Conservation (phyloP, 2,329 filamentous ascomycete genomes). For the Fusarium hostae region DNA sequence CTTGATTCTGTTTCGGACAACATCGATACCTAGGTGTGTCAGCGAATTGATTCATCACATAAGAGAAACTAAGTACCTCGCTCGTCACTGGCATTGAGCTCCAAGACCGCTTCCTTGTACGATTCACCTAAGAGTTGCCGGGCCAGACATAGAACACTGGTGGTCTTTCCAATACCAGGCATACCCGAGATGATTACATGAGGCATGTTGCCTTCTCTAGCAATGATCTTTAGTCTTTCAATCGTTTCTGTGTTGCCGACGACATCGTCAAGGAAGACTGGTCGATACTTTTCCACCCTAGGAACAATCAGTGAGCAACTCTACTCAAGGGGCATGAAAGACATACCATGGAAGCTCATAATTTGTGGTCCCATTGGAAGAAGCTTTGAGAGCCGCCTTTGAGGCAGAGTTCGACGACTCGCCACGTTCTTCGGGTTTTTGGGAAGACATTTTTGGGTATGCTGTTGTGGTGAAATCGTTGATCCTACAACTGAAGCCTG, state of each 20-base stretch:
- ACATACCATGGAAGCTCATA: constrained; percentile 84
- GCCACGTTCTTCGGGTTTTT: constrained; percentile 63
- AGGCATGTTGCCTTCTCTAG: constrained; percentile 98
- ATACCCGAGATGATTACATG: constrained; percentile 99
- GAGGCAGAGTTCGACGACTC: constrained; percentile 70
- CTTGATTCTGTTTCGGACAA: constrained; percentile 97
- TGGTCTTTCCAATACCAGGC: constrained; percentile 99
- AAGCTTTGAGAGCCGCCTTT: constrained; percentile 65
- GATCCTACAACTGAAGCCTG: constrained; percentile 33
- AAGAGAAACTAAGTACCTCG: constrained; percentile 65
- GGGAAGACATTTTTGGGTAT: constrained; percentile 57
- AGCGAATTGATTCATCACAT: no score
- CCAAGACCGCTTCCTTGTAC: constrained; percentile 97
- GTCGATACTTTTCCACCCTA: constrained; percentile 99
- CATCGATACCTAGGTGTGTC: constrained; percentile 79
- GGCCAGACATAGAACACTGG: constrained; percentile 91
- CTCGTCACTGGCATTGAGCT: constrained; percentile 96
- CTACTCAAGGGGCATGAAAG: background rate
- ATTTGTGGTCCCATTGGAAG: constrained; percentile 61
- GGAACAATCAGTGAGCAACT: constrained; percentile 38
- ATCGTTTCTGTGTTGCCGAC: constrained; percentile 98
- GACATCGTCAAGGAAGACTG: constrained; percentile 93
- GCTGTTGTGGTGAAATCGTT: constrained; percentile 18
- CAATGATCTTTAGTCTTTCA: constrained; percentile 96
- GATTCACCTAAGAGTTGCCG: constrained; percentile 89